Percentiles rank a stretch among this genome's conserved stretches.
Conservation (phyloP, 495 filamentous ascomycete species). For the Annulohypoxylon moriforme region DNA sequence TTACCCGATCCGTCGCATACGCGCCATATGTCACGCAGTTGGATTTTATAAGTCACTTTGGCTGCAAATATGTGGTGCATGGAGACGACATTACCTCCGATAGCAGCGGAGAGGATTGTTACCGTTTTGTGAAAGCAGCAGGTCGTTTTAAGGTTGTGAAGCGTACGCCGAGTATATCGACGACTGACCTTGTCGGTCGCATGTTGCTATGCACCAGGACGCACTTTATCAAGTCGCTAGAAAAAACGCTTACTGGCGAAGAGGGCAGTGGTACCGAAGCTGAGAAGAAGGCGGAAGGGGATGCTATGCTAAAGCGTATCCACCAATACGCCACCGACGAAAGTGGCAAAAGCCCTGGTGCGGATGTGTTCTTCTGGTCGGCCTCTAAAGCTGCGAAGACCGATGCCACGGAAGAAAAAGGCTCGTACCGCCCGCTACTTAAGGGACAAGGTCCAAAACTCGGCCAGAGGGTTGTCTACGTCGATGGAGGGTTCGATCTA, state of each 20-base stretch:
- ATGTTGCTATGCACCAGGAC: slow-evolving; percentile 94
- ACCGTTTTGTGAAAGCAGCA: slow-evolving; percentile 93
- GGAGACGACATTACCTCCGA: slow-evolving; percentile 92
- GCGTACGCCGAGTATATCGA: slow-evolving; percentile 95
- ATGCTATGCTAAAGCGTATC: slow-evolving; percentile 75
- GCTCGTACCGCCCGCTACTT: slow-evolving; percentile 71
- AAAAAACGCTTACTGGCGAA: slow-evolving; percentile 70
- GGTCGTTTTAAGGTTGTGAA: slow-evolving; percentile 93
- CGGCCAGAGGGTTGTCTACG: slow-evolving; percentile 89
- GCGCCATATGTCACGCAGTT: slow-evolving; percentile 96
- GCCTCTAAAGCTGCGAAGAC: slow-evolving; percentile 64
- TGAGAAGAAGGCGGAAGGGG: slow-evolving; percentile 70
- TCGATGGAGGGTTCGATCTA: slow-evolving; percentile 96
- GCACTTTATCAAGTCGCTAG: slow-evolving; percentile 85
- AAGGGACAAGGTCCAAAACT: slow-evolving; percentile 72
- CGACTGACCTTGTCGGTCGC: slow-evolving; percentile 94
- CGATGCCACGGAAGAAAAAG: slow-evolving; percentile 62
- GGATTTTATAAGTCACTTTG: slow-evolving; percentile 92
- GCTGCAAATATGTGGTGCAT: slow-evolving; percentile 92
- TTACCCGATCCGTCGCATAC: slow-evolving; percentile 80
- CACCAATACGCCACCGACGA: slow-evolving; percentile 87
- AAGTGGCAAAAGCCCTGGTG: slow-evolving; percentile 74
- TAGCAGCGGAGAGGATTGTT: slow-evolving; percentile 90
- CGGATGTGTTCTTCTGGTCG: slow-evolving; percentile 83
- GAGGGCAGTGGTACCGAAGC: slow-evolving; percentile 76